These are phyloP conservation scores for Pouteria glomerata DNA, from an alignment of 148 eudicot genomes.

Conservation along the genomic window DNA sequence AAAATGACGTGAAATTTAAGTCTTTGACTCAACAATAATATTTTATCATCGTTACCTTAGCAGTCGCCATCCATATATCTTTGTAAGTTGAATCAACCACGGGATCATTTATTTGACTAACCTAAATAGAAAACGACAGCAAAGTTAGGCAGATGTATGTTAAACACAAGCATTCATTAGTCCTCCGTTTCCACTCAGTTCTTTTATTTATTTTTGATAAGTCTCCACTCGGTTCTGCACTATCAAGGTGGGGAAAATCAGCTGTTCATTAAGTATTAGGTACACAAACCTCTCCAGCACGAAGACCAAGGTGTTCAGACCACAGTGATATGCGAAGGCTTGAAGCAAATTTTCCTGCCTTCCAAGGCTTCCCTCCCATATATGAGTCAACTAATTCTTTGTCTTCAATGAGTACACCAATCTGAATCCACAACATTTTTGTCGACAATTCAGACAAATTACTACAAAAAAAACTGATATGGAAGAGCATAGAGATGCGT, in stretches of 20 bases:
- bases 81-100: conserved; percentile 84
- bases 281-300: conserved; percentile 56
- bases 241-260: too few species aligned
- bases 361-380: conserved; percentile 89
- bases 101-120: conserved; percentile 69
- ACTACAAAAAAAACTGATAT: not conserved
- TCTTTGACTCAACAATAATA: not conserved
- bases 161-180: not conserved
- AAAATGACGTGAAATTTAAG: not conserved
- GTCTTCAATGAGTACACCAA: conserved; percentile 90
- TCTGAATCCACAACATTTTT: conserved; percentile 34
- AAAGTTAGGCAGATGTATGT: not conserved
- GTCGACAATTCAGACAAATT: not conserved
- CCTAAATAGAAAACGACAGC: conserved; percentile 28
- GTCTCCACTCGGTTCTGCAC: too few species aligned
- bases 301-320: conserved; percentile 98
- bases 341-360: conserved; percentile 88
- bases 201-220: too few species aligned
- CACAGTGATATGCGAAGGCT: conserved; percentile 91
- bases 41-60: conserved; percentile 48
- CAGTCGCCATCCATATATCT: conserved; percentile 99
- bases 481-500: not conserved
- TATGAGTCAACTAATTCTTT: conserved; percentile 69
- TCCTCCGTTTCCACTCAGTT: not conserved
- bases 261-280: too few species aligned